These are phyloP conservation scores for Fistulifera solaris DNA, from an alignment of 108 stramenopile genomes.

Conservation along the genomic window DNA sequence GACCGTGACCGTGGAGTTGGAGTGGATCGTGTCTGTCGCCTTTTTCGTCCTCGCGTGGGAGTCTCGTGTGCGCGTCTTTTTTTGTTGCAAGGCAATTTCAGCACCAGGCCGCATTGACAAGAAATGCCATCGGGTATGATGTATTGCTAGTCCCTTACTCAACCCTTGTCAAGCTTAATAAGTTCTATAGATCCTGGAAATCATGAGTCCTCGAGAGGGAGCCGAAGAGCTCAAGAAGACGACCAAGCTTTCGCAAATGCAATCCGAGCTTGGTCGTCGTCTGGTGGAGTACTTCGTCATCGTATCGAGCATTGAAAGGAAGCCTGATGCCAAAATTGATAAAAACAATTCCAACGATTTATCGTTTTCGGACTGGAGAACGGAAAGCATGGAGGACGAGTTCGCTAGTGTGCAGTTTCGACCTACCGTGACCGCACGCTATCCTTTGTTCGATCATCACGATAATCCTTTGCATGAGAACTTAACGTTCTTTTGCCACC, in stretches of 20 bases:
- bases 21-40: too few species aligned
- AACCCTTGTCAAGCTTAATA: too few species aligned
- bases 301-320: slow-evolving; percentile 32
- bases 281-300: slow-evolving; percentile 86
- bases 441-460: slow-evolving; percentile 56
- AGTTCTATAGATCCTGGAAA: too few species aligned
- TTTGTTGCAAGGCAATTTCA: too few species aligned
- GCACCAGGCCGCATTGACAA: too few species aligned
- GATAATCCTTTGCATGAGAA: slow-evolving; percentile 67
- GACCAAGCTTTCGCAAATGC: slow-evolving; percentile 3
- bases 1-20: too few species aligned
- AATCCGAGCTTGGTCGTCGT: slow-evolving; percentile 21
- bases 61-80: too few species aligned
- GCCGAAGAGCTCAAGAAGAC: slow-evolving; percentile 3
- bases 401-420: slow-evolving; percentile 40
- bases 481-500: slow-evolving; percentile 66
- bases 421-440: slow-evolving; percentile 61
- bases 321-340: slow-evolving; percentile 8
- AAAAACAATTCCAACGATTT: slow-evolving; percentile 2
- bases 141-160: too few species aligned
- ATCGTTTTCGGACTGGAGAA: slow-evolving; percentile 12
- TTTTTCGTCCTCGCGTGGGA: too few species aligned
- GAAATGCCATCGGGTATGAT: too few species aligned
- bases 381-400: slow-evolving; percentile 20
- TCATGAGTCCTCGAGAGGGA: neutral